Base-by-base conservation (phyloP, 2,329 filamentous ascomycete species). In the Talaromyces atroroseus region DNA sequence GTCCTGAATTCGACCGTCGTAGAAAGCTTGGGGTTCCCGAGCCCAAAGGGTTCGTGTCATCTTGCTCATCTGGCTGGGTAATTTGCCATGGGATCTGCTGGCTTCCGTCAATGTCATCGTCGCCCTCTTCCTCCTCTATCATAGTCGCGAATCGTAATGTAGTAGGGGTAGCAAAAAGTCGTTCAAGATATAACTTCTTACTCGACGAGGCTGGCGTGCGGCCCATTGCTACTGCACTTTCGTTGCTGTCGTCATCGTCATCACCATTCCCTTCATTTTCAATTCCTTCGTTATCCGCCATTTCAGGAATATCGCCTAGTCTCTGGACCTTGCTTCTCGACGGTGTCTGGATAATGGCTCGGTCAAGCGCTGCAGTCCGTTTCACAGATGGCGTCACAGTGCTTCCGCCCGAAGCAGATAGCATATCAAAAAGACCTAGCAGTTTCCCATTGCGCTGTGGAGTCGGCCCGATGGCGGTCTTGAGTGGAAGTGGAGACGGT, bases 361-460 rank as follows among this genome's bases (percentile, higher is more conserved):
- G 64, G 20, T 65, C 61, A 1, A 68, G 50, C 8, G 64, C 64
- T 16, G 64, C 63, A n/a, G 68, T 59, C 36, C 63, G 63, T 11
- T 63, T 64, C 2, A 64, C 64, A 8, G 68, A 66, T 0, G 72
- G 72, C 0, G 70, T 71, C 5, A 66, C 66, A 3, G 64, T 68
- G 53, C 67, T 73, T 2, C 67, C 66, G 1, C 71, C 71, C 0
- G 74, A 74, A 20, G 71, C 68, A 4, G 75, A 75, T 4, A 79
- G 66, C 45, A 78, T 65, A 56, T 79, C 77, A 52, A 79, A 79
- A 2, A 79, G 66, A 0, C 77, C 77, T 2, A 79, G 61, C 0
- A 76, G 70, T 46, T 72, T 77, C 10, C 77, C 77, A 63, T 79
- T 75, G 38, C 76, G 72, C 57, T 78, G 75, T 1, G 77, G 77